Conservation (phyloP, 2,329 filamentous ascomycete species). For the Proliferodiscus dingleyae region DNA sequence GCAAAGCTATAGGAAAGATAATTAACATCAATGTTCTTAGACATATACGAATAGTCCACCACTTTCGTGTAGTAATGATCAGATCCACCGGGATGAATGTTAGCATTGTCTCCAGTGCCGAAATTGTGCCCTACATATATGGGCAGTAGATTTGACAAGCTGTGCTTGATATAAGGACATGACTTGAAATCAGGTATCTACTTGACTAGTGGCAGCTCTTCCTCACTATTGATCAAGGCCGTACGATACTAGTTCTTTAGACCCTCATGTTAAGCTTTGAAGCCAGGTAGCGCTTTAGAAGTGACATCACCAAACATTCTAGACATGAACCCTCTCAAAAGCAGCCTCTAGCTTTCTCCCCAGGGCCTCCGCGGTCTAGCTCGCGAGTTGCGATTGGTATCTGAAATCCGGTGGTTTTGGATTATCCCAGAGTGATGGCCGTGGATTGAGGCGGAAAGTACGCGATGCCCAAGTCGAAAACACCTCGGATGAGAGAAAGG, state of each 20-base stretch:
- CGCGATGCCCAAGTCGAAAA: slow-evolving; percentile 78
- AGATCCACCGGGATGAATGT: no score
- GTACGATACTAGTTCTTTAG: slow-evolving; percentile 85
- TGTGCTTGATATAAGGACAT: no score
- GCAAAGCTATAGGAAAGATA: no score
- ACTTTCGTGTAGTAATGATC: no score
- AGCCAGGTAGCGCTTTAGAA: slow-evolving; percentile 48
- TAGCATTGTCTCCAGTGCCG: no score
- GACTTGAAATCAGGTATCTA: not conserved
- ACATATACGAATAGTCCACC: no score
- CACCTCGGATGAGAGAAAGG: slow-evolving; percentile 62
- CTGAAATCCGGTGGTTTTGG: not conserved
- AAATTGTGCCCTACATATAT: no score
- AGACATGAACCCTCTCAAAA: slow-evolving; percentile 52
- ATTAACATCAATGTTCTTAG: no score
- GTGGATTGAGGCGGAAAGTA: slow-evolving; percentile 65
- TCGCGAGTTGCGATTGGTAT: not conserved
- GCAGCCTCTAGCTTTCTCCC: not conserved
- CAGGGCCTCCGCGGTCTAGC: not conserved
- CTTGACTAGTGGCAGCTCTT: not conserved
- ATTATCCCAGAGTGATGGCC: slow-evolving; percentile 59
- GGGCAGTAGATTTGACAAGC: no score
- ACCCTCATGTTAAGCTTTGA: slow-evolving; percentile 59
- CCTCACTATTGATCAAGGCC: not conserved
- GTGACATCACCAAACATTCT: slow-evolving; percentile 60